Percentiles rank a stretch among this genome's conserved stretches.
These are phyloP conservation scores for Tolypocladium sp. DNA, from an alignment of 2,329 filamentous ascomycete genomes.

Conservation along the genomic window DNA sequence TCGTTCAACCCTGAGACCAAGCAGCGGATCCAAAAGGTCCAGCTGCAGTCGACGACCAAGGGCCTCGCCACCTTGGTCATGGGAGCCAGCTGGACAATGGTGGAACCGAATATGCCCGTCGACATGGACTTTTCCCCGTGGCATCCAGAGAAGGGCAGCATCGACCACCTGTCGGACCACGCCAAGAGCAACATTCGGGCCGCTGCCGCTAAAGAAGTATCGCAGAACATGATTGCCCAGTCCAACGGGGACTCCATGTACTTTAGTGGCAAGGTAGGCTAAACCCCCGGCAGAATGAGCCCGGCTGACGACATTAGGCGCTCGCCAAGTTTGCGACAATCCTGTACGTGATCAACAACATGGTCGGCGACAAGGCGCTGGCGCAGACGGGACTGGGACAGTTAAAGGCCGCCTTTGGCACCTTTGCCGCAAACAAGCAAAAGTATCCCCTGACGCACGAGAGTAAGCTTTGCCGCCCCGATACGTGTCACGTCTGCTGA, in stretches of 20 bases:
- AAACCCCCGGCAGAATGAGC: too few species aligned
- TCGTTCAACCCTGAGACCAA: conserved; percentile 56
- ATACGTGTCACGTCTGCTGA: conserved; percentile 2
- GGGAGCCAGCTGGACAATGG: conserved; percentile 68
- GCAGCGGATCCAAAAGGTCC: conserved; percentile 44
- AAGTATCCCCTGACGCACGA: conserved; percentile 58
- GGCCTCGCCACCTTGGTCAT: conserved; percentile 66
- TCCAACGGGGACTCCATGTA: conserved; percentile 82
- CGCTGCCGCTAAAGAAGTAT: conserved; percentile 62
- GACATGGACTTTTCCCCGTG: conserved; percentile 74
- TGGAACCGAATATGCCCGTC: conserved; percentile 62
- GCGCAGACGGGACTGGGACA: conserved; percentile 48
- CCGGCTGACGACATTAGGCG: conserved; percentile 32
- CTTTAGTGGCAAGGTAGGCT: conserved; percentile 69
- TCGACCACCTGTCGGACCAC: conserved; percentile 37
- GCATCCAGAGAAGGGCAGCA: conserved; percentile 43
- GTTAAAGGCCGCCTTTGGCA: conserved; percentile 57
- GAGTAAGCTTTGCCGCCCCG: conserved; percentile 27
- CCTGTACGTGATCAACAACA: conserved; percentile 54
- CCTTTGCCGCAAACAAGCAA: conserved; percentile 60
- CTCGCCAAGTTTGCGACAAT: conserved; percentile 69
- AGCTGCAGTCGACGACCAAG: conserved; percentile 76
- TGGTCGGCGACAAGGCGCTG: conserved; percentile 49
- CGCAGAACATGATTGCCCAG: conserved; percentile 65
- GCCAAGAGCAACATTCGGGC: conserved; percentile 50